Conservation (phyloP, 129 eudicot genomes). For the Dittrichia graveolens region DNA sequence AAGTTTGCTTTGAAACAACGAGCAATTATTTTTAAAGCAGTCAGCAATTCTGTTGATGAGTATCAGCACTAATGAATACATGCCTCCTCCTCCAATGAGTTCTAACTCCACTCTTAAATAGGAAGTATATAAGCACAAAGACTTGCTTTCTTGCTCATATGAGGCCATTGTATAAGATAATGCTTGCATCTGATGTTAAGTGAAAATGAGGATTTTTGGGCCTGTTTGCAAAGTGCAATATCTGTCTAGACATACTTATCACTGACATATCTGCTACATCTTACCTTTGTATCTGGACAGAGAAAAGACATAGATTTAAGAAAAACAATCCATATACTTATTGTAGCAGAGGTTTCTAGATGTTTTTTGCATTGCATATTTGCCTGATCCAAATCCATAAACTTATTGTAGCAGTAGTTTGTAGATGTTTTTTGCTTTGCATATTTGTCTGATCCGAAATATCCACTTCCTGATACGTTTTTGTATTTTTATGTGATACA, state of each 20-base stretch:
- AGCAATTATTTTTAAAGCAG: background rate
- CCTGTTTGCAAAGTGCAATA: too few species aligned
- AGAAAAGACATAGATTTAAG: too few species aligned
- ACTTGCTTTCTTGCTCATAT: background rate
- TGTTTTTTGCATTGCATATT: slow-evolving; percentile 1
- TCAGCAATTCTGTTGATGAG: slow-evolving; percentile 10
- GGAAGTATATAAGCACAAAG: too few species aligned
- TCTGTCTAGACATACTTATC: too few species aligned
- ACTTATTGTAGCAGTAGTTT: too few species aligned
- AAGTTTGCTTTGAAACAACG: background rate
- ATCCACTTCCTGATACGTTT: background rate
- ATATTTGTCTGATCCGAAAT: background rate
- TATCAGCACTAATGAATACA: background rate
- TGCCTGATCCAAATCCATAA: background rate
- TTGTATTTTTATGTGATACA: background rate
- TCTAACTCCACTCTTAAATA: too few species aligned
- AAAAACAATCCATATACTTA: too few species aligned
- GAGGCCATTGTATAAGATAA: too few species aligned
- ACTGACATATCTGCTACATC: too few species aligned
- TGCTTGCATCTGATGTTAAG: too few species aligned
- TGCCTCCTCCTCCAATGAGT: background rate
- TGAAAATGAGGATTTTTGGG: too few species aligned
- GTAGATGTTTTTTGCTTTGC: background rate
- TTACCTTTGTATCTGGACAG: too few species aligned
- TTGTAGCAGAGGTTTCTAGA: background rate